Evolutionary conservation across 1,284 basidiomycete genomes (phyloP).

Genomic region (Schizopora paradoxa): DNA sequence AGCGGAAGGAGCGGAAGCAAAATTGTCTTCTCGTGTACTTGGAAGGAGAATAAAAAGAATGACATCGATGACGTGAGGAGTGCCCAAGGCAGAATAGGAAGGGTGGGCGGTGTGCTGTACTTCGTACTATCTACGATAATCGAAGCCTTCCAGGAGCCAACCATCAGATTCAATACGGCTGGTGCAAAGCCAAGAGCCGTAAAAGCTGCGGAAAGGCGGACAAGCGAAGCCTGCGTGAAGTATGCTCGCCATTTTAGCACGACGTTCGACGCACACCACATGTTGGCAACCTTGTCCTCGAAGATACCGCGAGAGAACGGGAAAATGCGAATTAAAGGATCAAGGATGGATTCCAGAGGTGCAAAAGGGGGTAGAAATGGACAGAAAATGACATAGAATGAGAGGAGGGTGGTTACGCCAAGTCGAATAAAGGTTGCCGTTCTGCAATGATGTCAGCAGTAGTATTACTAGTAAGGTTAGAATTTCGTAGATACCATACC

Average conservation of each 20-base stretch:
- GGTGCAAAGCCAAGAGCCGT: slow-evolving; percentile 65
- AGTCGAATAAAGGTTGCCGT: slow-evolving; percentile 64
- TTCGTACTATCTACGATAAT: slow-evolving; percentile 16
- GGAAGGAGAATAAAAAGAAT: slow-evolving; percentile 94
- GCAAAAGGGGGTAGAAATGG: slow-evolving; percentile 68
- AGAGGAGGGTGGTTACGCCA: slow-evolving; percentile 48
- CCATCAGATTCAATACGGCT: slow-evolving; percentile 48
- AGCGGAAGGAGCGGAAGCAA: slow-evolving; percentile 84
- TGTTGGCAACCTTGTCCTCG: slow-evolving; percentile 95
- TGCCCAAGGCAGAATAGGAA: slow-evolving; percentile 63
- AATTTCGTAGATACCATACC: slow-evolving; percentile 44
- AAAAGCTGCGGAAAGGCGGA: slow-evolving; percentile 53
- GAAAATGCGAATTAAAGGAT: slow-evolving; percentile 79
- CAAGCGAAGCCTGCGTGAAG: slow-evolving; percentile 41
- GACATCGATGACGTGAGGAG: slow-evolving; percentile 73
- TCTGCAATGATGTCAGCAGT: slow-evolving; percentile 32
- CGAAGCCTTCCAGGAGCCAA: slow-evolving; percentile 27
- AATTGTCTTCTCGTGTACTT: slow-evolving; percentile 93
- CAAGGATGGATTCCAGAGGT: slow-evolving; percentile 43
- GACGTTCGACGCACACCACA: slow-evolving; percentile 93
- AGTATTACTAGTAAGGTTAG: background rate
- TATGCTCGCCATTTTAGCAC: slow-evolving; percentile 73
- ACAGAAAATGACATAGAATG: slow-evolving; percentile 67
- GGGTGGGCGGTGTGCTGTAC: slow-evolving; percentile 40
- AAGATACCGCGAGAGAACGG: slow-evolving; percentile 88